Conservation (phyloP, 345 rosid species). For the Citrus glauca region DNA sequence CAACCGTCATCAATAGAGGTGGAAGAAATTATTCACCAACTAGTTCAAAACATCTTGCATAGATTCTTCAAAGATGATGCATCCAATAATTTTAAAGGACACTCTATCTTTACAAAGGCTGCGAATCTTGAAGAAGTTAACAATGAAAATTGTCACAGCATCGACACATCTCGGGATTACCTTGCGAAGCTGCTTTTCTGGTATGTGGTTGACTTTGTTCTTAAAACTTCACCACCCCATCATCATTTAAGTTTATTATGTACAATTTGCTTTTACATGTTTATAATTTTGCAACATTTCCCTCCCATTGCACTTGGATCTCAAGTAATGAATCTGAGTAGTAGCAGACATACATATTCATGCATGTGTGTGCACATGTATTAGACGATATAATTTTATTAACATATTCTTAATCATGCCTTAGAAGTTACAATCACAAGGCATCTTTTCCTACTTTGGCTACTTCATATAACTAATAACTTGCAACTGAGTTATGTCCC, state of each 20-base stretch:
- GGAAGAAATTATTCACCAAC: conserved; percentile 79
- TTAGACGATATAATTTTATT: background rate
- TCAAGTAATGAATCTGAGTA: background rate
- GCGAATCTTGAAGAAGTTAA: conserved; percentile 27
- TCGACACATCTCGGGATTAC: conserved; percentile 81
- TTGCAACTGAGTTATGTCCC: background rate
- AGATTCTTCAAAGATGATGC: conserved; percentile 46
- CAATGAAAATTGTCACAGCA: conserved; percentile 36
- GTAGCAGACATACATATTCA: background rate
- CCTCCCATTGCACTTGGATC: background rate
- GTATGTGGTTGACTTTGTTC: conserved; percentile 30
- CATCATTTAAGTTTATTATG: background rate
- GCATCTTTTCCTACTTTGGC: background rate
- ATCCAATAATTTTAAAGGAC: conserved; percentile 29
- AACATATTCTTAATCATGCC: background rate
- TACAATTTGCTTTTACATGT: background rate
- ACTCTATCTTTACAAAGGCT: conserved; percentile 24
- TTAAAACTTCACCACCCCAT: background rate
- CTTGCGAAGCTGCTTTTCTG: conserved; percentile 94
- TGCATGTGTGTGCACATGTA: background rate
- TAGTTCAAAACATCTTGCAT: conserved; percentile 59
- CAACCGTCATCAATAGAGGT: conserved; percentile 80
- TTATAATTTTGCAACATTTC: background rate
- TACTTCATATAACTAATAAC: background rate
- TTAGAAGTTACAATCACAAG: background rate